Base-by-base conservation (phyloP, 495 filamentous ascomycete genomes). In the Trichoderma gamsii region DNA sequence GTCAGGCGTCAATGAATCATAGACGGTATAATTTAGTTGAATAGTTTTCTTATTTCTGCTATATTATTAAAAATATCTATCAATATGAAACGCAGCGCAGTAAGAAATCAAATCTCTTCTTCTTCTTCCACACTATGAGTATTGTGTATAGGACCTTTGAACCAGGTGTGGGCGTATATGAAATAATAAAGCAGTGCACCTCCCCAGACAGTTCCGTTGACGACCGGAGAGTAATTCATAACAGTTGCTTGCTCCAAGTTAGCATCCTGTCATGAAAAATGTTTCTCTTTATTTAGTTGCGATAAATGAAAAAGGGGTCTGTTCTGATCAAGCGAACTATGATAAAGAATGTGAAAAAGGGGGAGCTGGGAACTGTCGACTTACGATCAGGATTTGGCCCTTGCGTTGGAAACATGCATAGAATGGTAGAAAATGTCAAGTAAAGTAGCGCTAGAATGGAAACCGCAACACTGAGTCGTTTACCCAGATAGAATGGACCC, bases 141-240 rank as follows among this genome's bases (percentile, higher is more conserved):
- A 4, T 29, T 51, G 16, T 51, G 46, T 51, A 84, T 85, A 0
- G 88, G 88, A 0, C 88, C 88, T 18, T 82, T 86, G 70, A 88
- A 91, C 87, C 88, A 90, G 66, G 85, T 86, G 27, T 79, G 77
- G 0, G 88, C 88, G 46, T 83, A 82, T 0, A 89, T 70, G 72
- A 84, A 82, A 73, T 89, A 90, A 73, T 90, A 90, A 15, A 75
- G n/a, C 71, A 88, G 75, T 7, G 84, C 80, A 0, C 86, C 86
- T 16, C 81, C 70, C 88, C 87, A 90, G 6, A 90, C 85, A 15
- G 86, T 83, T 3, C 76, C 78, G 72, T 90, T 87, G 71, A 89
- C 85, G 0, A 89, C 87, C 25, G 89, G 79, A 0, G 86, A 88
- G 68, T 89, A 89, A 69, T 89, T 89, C 87, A 89, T 89, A 41